Conservation (phyloP, 805 yeast genomes). For the Ogataea henricii region DNA sequence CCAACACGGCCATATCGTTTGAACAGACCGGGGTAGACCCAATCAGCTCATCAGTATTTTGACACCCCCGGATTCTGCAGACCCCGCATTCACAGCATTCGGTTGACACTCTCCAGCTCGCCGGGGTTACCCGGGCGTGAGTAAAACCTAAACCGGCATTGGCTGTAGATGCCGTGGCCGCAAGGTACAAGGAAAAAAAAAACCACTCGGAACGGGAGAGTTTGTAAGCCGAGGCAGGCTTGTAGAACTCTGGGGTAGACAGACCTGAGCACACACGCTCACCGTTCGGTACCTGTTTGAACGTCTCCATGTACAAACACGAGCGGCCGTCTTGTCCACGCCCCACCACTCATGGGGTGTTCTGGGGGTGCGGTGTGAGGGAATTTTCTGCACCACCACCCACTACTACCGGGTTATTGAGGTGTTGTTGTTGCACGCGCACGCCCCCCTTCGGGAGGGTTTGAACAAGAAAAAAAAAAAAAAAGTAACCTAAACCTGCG, state of each 20-base stretch:
- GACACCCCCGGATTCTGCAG: conserved; percentile 7
- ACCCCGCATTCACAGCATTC: conserved; percentile 14
- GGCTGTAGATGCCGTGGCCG: conserved; percentile 14
- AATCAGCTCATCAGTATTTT: background rate
- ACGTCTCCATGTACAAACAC: no score
- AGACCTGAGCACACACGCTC: no score
- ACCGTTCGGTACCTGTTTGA: no score
- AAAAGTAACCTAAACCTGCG: background rate
- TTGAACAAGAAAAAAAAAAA: no score
- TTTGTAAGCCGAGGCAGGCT: background rate
- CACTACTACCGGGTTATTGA: background rate
- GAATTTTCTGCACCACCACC: background rate
- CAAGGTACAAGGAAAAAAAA: background rate
- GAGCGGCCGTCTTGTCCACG: background rate
- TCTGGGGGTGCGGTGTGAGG: background rate
- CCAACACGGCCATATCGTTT: background rate
- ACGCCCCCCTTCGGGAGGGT: background rate
- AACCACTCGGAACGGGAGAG: conserved; percentile 1
- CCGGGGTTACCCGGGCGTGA: conserved; percentile 1
- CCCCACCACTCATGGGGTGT: background rate
- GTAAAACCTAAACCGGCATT: conserved; percentile 22
- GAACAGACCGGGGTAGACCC: background rate
- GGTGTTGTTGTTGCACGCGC: background rate
- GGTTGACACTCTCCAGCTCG: background rate
- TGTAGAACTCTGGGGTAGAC: no score